These are phyloP conservation scores for Rhododendron williamsianum DNA, from an alignment of 148 eudicot genomes.

Conservation along the genomic window DNA sequence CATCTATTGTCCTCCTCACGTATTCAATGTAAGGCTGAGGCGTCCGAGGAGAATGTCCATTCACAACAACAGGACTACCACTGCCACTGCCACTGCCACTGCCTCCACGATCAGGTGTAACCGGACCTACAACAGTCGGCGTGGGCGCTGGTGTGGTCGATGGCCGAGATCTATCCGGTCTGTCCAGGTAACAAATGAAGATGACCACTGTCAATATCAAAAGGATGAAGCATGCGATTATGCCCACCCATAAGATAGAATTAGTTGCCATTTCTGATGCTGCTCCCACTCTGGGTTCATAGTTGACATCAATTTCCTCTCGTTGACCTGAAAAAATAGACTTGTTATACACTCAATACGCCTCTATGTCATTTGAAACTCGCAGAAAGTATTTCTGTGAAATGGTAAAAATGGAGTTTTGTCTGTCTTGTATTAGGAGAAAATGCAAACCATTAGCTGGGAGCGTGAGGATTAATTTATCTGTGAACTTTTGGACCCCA, in stretches of 20 bases:
- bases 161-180: constrained; percentile 23
- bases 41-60: constrained; percentile 61
- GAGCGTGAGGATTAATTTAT: constrained; percentile 49
- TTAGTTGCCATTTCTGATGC: neutral
- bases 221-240: constrained; percentile 18
- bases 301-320: constrained; percentile 52
- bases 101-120: constrained; percentile 38
- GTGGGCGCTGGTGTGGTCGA: constrained; percentile 13
- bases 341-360: neutral
- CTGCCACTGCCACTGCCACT: constrained; percentile 7
- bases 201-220: constrained; percentile 26
- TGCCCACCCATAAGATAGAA: constrained; percentile 22
- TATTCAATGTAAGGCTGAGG: constrained; percentile 80
- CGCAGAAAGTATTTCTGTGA: neutral
- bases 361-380: neutral
- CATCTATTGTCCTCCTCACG: constrained; percentile 77
- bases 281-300: constrained; percentile 26
- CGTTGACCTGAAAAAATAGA: constrained; percentile 50
- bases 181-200: constrained; percentile 28
- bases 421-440: neutral
- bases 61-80: constrained; percentile 20
- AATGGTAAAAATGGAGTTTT: neutral
- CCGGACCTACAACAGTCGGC: constrained; percentile 29
- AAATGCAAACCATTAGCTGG: constrained; percentile 53
- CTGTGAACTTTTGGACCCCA: constrained; percentile 38